Evolutionary conservation across 148 eudicot species (phyloP).

Genomic region (Rheum nobile): DNA sequence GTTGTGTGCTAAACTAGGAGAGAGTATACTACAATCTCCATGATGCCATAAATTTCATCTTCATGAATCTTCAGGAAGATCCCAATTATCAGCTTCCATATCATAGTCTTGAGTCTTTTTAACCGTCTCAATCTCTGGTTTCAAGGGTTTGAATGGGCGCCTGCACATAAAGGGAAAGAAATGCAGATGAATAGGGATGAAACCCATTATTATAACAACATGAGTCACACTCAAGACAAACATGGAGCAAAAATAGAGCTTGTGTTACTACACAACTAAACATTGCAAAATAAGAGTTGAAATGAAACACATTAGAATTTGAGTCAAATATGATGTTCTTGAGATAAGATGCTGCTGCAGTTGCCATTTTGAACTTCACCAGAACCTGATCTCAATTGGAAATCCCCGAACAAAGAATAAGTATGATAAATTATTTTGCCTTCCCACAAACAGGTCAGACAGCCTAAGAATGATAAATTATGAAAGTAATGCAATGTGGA

Average conservation of each 20-base stretch:
- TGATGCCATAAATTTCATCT: background rate
- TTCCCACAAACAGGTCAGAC: background rate
- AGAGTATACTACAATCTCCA: background rate
- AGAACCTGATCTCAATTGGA: background rate
- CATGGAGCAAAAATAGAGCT: background rate
- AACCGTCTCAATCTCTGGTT: slow-evolving; percentile 15
- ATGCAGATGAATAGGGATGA: background rate
- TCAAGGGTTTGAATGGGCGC: slow-evolving; percentile 23
- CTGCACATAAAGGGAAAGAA: slow-evolving; percentile 14
- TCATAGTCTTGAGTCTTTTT: slow-evolving; percentile 19
- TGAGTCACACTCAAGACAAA: background rate
- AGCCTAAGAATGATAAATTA: background rate
- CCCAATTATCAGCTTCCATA: slow-evolving; percentile 52
- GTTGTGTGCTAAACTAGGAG: background rate
- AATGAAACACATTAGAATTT: background rate
- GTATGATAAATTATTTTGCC: too few species aligned
- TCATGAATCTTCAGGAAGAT: slow-evolving; percentile 25
- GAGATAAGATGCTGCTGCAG: background rate
- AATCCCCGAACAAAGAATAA: background rate
- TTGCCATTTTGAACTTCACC: background rate
- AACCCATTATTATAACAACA: too few species aligned
- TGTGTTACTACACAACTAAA: background rate
- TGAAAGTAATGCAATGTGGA: background rate
- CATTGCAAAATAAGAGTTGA: background rate
- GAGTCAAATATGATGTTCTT: background rate